phyloP scores from a whole-genome alignment of 192 early-diverging fungal genomes.

The Backusella sp. region DNA sequence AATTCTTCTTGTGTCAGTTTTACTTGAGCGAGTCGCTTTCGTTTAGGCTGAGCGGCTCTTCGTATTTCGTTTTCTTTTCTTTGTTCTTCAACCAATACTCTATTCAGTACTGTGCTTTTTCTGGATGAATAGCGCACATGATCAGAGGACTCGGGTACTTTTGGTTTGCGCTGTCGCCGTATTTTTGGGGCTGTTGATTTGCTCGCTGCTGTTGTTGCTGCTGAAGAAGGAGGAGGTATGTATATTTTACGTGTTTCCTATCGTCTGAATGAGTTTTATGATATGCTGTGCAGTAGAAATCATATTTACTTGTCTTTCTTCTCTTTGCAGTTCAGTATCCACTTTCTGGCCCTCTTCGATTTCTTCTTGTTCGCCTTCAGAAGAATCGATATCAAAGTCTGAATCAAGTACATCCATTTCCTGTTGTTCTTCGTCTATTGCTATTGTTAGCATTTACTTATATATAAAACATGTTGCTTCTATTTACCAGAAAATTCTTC shows the following conservation, averaged over 20 bases:
- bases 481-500: slow-evolving; percentile 45
- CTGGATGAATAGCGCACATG: slow-evolving; percentile 46
- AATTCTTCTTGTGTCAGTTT: slow-evolving; percentile 55
- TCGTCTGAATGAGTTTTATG: not conserved
- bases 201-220: not conserved
- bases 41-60: slow-evolving; percentile 42
- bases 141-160: slow-evolving; percentile 23
- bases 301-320: slow-evolving; percentile 34
- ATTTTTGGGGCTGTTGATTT: not conserved
- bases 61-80: slow-evolving; percentile 22
- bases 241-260: slow-evolving; percentile 17
- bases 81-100: slow-evolving; percentile 47
- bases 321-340: slow-evolving; percentile 35
- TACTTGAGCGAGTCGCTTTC: slow-evolving; percentile 34
- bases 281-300: not conserved
- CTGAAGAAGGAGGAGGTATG: slow-evolving; percentile 3
- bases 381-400: slow-evolving; percentile 51
- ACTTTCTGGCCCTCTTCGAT: slow-evolving; percentile 34
- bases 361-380: slow-evolving; percentile 44
- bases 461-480: slow-evolving; percentile 4
- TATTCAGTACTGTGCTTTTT: slow-evolving; percentile 47
- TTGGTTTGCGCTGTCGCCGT: not conserved
- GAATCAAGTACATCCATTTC: slow-evolving; percentile 54
- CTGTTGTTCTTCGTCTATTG: slow-evolving; percentile 12
- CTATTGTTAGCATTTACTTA: not conserved